A percentile compares a stretch with the other conserved stretches of the same genome.
Conservation (phyloP, 1,284 basidiomycete genomes). For the Cronartium ribicola region DNA sequence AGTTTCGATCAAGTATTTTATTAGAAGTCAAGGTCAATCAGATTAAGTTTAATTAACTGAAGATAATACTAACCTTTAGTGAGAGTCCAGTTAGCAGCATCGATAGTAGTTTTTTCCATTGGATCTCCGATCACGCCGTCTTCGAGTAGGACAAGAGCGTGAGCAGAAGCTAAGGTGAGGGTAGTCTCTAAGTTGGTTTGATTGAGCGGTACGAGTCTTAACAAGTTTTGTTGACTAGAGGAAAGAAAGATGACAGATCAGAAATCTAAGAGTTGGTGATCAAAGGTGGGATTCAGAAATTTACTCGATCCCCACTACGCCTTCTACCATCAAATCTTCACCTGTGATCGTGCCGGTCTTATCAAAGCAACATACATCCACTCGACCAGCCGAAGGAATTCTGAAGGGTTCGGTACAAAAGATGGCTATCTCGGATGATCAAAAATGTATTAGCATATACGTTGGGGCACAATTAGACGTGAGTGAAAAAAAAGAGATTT, state of each 20-base stretch:
- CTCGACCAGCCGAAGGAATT: slow-evolving; percentile 84
- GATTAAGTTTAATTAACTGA: neutral
- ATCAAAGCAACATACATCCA: slow-evolving; percentile 95
- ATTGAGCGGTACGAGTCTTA: slow-evolving; percentile 71
- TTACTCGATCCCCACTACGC: slow-evolving; percentile 78
- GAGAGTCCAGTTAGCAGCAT: slow-evolving; percentile 85
- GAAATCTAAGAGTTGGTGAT: slow-evolving; percentile 49
- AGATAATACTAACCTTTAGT: slow-evolving; percentile 59
- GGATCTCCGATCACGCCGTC: slow-evolving; percentile 92
- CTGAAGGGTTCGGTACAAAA: slow-evolving; percentile 97
- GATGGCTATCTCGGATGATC: slow-evolving; percentile 62
- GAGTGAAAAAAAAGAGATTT: slow-evolving; percentile 23
- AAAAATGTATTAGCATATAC: neutral
- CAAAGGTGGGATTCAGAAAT: slow-evolving; percentile 48
- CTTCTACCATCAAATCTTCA: slow-evolving; percentile 88
- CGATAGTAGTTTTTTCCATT: slow-evolving; percentile 96
- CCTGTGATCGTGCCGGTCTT: slow-evolving; percentile 96
- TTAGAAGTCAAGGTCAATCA: too few species aligned
- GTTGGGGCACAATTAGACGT: neutral
- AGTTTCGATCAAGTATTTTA: neutral
- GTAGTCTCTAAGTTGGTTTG: slow-evolving; percentile 73
- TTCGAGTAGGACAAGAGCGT: slow-evolving; percentile 86
- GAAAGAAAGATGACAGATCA: slow-evolving; percentile 44
- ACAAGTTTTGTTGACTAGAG: slow-evolving; percentile 54
- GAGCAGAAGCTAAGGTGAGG: slow-evolving; percentile 84